Conservation (phyloP, 345 rosid species). For the Laguncularia racemosa region DNA sequence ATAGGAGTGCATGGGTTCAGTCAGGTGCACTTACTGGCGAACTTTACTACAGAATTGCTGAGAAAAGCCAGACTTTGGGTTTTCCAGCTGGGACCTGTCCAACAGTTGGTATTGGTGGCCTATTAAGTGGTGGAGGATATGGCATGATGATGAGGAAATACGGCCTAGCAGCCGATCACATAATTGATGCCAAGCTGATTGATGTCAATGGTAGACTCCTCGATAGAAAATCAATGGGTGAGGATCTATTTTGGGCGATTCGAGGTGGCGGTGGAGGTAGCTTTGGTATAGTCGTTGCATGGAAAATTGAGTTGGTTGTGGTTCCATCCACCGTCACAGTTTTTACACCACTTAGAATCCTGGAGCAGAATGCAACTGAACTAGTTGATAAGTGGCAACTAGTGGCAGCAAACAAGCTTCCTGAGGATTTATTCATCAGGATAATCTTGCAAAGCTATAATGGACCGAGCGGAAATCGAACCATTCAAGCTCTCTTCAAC, state of each 20-base stretch:
- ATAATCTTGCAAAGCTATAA: slow-evolving; percentile 9
- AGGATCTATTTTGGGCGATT: slow-evolving; percentile 54
- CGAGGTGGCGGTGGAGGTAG: slow-evolving; percentile 54
- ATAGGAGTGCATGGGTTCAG: slow-evolving; percentile 49
- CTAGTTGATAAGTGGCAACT: slow-evolving; percentile 34
- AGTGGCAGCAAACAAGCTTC: slow-evolving; percentile 18
- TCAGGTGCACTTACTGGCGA: slow-evolving; percentile 49
- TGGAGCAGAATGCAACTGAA: slow-evolving; percentile 26
- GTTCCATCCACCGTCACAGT: no score
- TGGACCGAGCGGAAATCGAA: slow-evolving; percentile 2
- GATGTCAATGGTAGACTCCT: no score
- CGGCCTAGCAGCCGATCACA: no score
- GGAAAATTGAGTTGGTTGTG: slow-evolving; percentile 36
- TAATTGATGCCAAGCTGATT: no score
- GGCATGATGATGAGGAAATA: slow-evolving; percentile 45
- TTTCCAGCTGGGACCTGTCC: slow-evolving; percentile 43
- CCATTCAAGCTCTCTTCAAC: slow-evolving; percentile 4
- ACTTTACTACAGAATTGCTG: slow-evolving; percentile 37
- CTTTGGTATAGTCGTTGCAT: slow-evolving; percentile 35
- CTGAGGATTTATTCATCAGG: slow-evolving; percentile 19
- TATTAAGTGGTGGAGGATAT: slow-evolving; percentile 39
- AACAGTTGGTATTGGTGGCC: slow-evolving; percentile 39
- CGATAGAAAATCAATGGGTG: no score
- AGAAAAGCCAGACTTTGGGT: slow-evolving; percentile 29
- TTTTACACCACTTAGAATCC: no score